phyloP scores from a whole-genome alignment of 768 basidiomycete species.

The Crucibulum laeve region DNA sequence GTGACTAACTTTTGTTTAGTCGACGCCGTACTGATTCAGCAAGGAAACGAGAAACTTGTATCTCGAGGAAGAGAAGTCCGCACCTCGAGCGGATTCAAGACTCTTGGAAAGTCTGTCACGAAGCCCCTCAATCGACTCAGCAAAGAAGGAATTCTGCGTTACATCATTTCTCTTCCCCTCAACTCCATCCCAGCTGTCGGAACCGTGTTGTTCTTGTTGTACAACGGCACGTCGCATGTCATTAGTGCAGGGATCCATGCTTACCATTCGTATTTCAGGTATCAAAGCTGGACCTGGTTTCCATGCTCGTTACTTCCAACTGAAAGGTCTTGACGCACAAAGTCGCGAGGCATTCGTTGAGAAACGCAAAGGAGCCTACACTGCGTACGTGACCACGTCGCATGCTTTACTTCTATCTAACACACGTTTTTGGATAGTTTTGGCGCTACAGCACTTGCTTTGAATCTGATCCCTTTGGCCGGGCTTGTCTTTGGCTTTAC shows the following conservation, averaged over 20 bases:
- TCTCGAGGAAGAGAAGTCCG: conserved; percentile 25
- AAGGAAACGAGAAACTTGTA: conserved; percentile 27
- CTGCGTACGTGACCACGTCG: conserved; percentile 42
- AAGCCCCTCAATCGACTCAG: conserved; percentile 42
- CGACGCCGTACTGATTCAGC: conserved; percentile 30
- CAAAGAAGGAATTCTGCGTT: conserved; percentile 45
- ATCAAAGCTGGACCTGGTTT: conserved; percentile 48
- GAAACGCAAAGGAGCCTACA: conserved; percentile 53
- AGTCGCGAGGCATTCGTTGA: conserved; percentile 42
- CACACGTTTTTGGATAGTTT: conserved; percentile 31
- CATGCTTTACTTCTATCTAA: background rate
- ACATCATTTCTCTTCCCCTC: conserved; percentile 60
- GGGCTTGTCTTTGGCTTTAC: conserved; percentile 61
- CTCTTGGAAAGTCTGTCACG: conserved; percentile 43
- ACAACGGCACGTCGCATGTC: conserved; percentile 33
- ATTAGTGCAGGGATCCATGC: background rate
- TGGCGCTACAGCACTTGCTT: conserved; percentile 52
- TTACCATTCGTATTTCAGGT: conserved; percentile 17
- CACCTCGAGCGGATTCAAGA: conserved; percentile 30
- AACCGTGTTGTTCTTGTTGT: conserved; percentile 55
- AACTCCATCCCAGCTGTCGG: conserved; percentile 67
- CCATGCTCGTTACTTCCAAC: conserved; percentile 66
- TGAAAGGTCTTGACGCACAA: conserved; percentile 47
- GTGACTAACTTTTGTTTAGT: conserved; percentile 15
- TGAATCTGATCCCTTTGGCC: conserved; percentile 58